Base-by-base conservation (phyloP, 805 yeast genomes). In the Osmozyma mogii region DNA sequence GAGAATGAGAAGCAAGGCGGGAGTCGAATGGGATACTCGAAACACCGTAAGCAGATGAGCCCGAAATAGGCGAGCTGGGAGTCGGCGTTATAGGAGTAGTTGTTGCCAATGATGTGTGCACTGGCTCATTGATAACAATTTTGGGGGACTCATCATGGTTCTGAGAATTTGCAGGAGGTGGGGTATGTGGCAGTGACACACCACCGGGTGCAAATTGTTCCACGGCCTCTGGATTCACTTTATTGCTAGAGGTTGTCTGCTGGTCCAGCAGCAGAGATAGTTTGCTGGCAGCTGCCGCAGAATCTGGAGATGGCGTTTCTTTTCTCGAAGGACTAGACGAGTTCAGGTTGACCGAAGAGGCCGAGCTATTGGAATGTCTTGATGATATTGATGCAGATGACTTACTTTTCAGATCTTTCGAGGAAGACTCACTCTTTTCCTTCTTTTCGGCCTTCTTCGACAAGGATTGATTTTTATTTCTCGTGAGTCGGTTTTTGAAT, bases 401-500 rank as follows among this genome's bases (percentile, higher is more conserved):
- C 24, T 12, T 22, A 10, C 22, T 20, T 6, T n/a, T 11, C 20
- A 16, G 12, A 20, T 33, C 25, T 16, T 37, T 32, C 19, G 29
- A 7, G 14, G 17, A 5, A 5, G 21, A 61, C 32, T 58, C 61
- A 18, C 49, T 51, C 31, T 49, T 48, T 21, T 56, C 56, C 41
- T 61, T 62, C 41, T 66, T 61, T 33, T 58, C 40, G 32, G 35
- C 46, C 38, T 55, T 56, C 24, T 58, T 58, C 27, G 41, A 46
- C 15, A 46, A 30, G 40, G 50, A 28, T 51, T 49, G 50, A 51
- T 44, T 43, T 53, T 65, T 56, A 44, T 58, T 60, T 26, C 68
- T 53, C 12, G 68, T 56, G 44, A 63, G 67, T 38, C 68, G 53
- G 48, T 77, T 81, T 48, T 75, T 77, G 54, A 77, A 76, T 17